A percentile compares a stretch with the other conserved stretches of the same genome.
Conservation (phyloP, 441 rosid species). For the Erodium texanum region DNA sequence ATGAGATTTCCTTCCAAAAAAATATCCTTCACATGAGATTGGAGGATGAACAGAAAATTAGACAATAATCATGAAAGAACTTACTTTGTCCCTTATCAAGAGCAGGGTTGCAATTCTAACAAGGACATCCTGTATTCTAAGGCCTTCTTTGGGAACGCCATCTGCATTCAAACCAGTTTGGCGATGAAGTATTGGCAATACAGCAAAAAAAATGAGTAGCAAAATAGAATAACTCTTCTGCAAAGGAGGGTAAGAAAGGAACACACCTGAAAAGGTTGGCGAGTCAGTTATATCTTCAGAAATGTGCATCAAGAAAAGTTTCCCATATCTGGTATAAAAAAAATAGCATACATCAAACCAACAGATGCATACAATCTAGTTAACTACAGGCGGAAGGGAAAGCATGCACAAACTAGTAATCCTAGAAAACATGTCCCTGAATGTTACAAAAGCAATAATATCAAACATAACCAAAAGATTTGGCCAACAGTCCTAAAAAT, state of each 20-base stretch:
- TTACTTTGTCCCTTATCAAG: constrained; percentile 66
- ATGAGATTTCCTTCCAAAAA: too few relatives aligned
- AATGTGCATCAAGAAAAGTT: constrained; percentile 64
- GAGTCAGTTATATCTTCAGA: constrained; percentile 55
- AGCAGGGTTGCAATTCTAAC: constrained; percentile 66
- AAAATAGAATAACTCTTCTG: neutral
- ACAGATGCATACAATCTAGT: neutral
- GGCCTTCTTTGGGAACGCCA: constrained; percentile 99
- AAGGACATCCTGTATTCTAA: constrained; percentile 78
- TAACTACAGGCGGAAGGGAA: neutral
- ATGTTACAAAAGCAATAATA: neutral
- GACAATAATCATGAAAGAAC: constrained; percentile 17
- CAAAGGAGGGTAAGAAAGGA: constrained; percentile 11
- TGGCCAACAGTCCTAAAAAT: neutral
- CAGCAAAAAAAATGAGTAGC: constrained; percentile 13
- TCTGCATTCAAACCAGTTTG: constrained; percentile 40
- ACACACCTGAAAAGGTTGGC: constrained; percentile 80
- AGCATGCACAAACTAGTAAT: neutral
- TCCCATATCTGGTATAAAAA: constrained; percentile 52
- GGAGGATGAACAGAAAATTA: neutral
- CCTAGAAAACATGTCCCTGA: too few relatives aligned
- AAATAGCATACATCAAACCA: neutral
- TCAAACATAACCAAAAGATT: neutral
- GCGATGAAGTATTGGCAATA: constrained; percentile 14
- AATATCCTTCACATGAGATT: neutral